Base-by-base conservation (phyloP, 805 yeast species). In the Hanseniaspora nectarophila region DNA sequence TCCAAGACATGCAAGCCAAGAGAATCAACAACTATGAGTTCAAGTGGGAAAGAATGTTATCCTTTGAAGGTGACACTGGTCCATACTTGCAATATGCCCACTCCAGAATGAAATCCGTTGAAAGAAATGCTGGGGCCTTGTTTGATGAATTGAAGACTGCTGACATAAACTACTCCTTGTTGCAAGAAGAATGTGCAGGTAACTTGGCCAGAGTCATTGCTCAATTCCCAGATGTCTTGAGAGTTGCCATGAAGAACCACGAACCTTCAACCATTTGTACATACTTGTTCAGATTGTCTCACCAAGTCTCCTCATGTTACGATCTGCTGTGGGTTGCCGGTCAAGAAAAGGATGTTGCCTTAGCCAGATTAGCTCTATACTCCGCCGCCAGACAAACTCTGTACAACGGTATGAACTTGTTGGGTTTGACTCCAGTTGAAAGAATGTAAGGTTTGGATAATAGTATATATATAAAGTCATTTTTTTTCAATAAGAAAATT, bases 51-150 rank as follows among this genome's bases (percentile, higher is more conserved):
- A 84, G 98, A 73, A 92, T 92, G 97, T 76, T 85, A 43, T 87
- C 97, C 3, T 89, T 92, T 59, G 98, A 92, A 74, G 98, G 98
- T 70, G 98, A 92, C 70, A 92, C 98, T 54, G 98, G 98, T 66
- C 97, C 98, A 55, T 92, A 92, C 71, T 76, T 92, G 67, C 98
- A 92, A 70, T 92, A 92, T 65, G 97, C 98, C 42, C 98, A 92
- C 71, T 88, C 97, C 20, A 85, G 98, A 70, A 79, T 92, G 65
- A 79, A 94, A 70, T 88, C 97, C 6, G 88, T 92, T 61, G 89
- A 86, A 70, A 83, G 97, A 73, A 86, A 85, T 61, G 78, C 95
- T 20, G 37, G 63, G 18, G 71, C 69, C 28, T 75, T 82, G 49
- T 64, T 72, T 7, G 57, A 65, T 5, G 60, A 69, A 20, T 72